These are phyloP conservation scores for Aspergillus tubingensis DNA, from an alignment of 2,329 filamentous ascomycete species.

Conservation along the genomic window DNA sequence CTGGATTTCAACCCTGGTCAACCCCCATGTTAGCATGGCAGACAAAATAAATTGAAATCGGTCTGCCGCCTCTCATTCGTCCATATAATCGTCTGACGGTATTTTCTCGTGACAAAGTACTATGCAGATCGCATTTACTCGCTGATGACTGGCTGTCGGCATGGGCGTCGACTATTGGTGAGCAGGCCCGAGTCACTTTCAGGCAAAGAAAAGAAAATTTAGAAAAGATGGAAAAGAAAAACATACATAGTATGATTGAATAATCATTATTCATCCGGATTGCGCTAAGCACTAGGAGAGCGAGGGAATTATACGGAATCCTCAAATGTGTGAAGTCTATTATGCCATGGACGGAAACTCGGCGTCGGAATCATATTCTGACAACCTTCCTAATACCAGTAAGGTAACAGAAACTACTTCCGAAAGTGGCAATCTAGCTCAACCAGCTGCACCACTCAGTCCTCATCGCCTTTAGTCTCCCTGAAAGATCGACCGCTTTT, in stretches of 20 bases:
- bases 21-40: background rate
- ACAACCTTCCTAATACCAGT: background rate
- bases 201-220: background rate
- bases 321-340: background rate
- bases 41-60: conserved; percentile 24
- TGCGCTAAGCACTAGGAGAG: background rate
- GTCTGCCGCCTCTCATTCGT: conserved; percentile 17
- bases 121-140: conserved; percentile 19
- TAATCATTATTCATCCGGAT: background rate
- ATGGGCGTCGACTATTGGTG: background rate
- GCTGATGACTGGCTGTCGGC: conserved; percentile 14
- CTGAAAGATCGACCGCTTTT: conserved; percentile 1
- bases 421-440: background rate
- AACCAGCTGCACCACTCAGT: background rate
- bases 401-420: background rate
- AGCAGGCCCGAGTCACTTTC: conserved; percentile 6
- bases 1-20: conserved; percentile 16
- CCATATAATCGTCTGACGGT: conserved; percentile 14
- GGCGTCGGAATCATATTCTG: background rate
- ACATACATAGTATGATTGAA: conserved; percentile 1
- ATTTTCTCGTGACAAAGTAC: conserved; percentile 27
- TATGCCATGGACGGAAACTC: background rate
- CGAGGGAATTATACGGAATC: background rate
- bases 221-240: too few relatives aligned
- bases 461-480: background rate